Conservation (phyloP, 257 asterid genomes). For the Solanum rostratum region DNA sequence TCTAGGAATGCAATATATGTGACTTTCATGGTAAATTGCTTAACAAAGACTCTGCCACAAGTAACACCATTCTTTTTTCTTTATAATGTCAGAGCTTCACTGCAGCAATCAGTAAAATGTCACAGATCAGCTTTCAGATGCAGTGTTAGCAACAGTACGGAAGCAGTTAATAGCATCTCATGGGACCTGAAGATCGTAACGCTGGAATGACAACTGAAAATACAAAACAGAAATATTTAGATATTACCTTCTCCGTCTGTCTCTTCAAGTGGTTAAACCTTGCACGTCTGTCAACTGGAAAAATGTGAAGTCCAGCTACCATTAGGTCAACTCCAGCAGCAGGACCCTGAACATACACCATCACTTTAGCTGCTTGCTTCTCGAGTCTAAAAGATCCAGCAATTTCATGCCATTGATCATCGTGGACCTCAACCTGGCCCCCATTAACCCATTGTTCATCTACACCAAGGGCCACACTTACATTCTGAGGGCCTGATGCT, state of each 20-base stretch:
- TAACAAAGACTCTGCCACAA: not conserved
- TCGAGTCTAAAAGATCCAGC: slow-evolving; percentile 90
- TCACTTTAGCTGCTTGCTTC: slow-evolving; percentile 53
- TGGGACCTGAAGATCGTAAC: not conserved
- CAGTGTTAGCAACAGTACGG: not conserved
- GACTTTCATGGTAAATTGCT: not conserved
- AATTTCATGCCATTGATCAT: slow-evolving; percentile 80
- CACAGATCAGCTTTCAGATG: not conserved
- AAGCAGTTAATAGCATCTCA: not conserved
- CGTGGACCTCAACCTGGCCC: slow-evolving; percentile 67
- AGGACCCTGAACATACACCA: slow-evolving; percentile 82
- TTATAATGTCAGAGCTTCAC: not conserved
- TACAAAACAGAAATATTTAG: not conserved
- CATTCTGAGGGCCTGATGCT: slow-evolving; percentile 52
- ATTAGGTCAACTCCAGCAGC: slow-evolving; percentile 67
- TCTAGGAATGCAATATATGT: not conserved
- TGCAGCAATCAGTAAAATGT: not conserved
- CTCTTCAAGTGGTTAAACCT: slow-evolving; percentile 48
- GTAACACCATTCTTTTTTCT: not conserved
- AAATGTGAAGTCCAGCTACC: slow-evolving; percentile 81
- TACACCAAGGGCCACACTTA: slow-evolving; percentile 74
- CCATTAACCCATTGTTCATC: slow-evolving; percentile 90
- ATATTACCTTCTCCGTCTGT: slow-evolving; percentile 55
- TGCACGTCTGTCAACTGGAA: slow-evolving; percentile 57
- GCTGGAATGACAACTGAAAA: not conserved